These are phyloP conservation scores for Williopsis jadinii DNA, from an alignment of 1,139 yeast genomes.

Conservation along the genomic window DNA sequence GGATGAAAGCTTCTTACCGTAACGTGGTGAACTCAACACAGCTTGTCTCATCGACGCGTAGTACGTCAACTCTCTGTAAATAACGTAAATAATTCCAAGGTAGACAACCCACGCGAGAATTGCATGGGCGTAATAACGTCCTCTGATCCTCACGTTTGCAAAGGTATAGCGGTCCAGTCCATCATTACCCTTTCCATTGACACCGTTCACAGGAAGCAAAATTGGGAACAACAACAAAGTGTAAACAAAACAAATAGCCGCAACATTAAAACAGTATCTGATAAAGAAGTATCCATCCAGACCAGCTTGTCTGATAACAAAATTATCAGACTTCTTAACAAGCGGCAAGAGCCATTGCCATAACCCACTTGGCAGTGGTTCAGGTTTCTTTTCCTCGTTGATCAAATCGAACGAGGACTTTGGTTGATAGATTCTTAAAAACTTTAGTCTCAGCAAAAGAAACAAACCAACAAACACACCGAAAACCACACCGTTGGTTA, in stretches of 20 bases:
- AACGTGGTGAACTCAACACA: conserved; percentile 71
- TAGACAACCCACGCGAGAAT: conserved; percentile 75
- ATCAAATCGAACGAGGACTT: conserved; percentile 52
- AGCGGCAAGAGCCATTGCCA: conserved; percentile 56
- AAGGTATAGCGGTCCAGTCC: conserved; percentile 80
- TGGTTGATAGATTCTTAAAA: conserved; percentile 62
- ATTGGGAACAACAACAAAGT: conserved; percentile 47
- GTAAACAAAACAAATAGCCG: conserved; percentile 51
- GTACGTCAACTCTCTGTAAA: conserved; percentile 77
- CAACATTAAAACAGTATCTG: conserved; percentile 62
- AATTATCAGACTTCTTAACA: conserved; percentile 54
- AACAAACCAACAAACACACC: conserved; percentile 48
- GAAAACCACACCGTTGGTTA: conserved; percentile 48
- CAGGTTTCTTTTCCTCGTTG: conserved; percentile 55
- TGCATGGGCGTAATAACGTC: conserved; percentile 81
- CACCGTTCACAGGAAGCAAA: conserved; percentile 59
- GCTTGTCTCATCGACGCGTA: conserved; percentile 78
- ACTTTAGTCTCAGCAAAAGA: conserved; percentile 44
- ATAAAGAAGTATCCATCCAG: conserved; percentile 81
- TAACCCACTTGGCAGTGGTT: conserved; percentile 54
- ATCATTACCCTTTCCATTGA: conserved; percentile 43
- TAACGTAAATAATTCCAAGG: conserved; percentile 58
- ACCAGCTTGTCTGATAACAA: conserved; percentile 66
- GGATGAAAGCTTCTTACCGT: conserved; percentile 65
- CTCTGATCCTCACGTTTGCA: conserved; percentile 51